Evolutionary conservation across 164 flowering plant species (phyloP).

Genomic region (Vitis rotundifolia): DNA sequence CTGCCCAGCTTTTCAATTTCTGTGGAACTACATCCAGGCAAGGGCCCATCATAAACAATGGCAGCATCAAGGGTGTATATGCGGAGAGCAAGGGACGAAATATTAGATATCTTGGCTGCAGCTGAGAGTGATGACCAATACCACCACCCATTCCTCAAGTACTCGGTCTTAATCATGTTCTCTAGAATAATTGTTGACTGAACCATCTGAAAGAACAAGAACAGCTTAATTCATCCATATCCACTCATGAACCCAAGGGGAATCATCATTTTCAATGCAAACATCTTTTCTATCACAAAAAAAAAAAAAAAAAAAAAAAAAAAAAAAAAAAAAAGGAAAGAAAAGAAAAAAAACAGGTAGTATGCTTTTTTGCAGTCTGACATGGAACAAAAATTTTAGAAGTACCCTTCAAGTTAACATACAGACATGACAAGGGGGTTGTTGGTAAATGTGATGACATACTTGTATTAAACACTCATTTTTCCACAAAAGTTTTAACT

Average conservation of each 20-base stretch:
- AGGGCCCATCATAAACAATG: conserved; percentile 60
- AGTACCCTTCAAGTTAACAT: too few relatives aligned
- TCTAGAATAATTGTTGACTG: conserved; percentile 77
- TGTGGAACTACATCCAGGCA: conserved; percentile 13
- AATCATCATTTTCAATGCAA: background rate
- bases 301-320: too few relatives aligned
- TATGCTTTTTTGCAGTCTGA: too few relatives aligned
- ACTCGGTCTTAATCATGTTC: conserved; percentile 77
- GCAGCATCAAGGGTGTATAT: conserved; percentile 82
- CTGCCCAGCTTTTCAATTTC: too few relatives aligned
- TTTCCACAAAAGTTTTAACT: too few relatives aligned
- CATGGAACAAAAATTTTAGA: too few relatives aligned
- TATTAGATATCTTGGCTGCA: conserved; percentile 78
- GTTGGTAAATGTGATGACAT: too few relatives aligned
- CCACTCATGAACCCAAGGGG: background rate
- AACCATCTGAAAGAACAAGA: conserved; percentile 66
- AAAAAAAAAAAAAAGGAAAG: too few relatives aligned
- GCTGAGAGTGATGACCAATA: conserved; percentile 99
- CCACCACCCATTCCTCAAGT: conserved; percentile 88
- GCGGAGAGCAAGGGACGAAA: conserved; percentile 85
- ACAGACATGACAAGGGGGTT: too few relatives aligned
- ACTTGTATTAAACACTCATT: too few relatives aligned
- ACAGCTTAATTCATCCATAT: background rate
- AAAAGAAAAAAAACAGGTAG: too few relatives aligned
- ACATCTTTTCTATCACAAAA: too few relatives aligned